phyloP scores from a whole-genome alignment of 2,329 filamentous ascomycete species.

The Diaporthe destruens region DNA sequence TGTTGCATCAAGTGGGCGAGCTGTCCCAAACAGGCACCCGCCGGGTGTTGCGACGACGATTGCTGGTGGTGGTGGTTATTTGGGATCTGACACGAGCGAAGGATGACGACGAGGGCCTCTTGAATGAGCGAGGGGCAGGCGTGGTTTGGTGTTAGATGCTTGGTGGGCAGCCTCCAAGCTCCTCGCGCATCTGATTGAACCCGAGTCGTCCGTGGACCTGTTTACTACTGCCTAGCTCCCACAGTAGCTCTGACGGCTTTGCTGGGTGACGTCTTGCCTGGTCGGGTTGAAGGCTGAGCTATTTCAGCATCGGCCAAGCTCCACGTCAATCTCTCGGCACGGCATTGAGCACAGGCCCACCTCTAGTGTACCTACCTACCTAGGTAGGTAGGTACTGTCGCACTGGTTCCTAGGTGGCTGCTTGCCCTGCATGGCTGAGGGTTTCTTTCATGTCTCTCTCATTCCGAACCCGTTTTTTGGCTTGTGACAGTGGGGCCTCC shows the following conservation, averaged over 20 bases:
- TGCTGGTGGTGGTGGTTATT: too few relatives aligned
- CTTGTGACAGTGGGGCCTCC: slow-evolving; percentile 30
- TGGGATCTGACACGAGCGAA: not conserved
- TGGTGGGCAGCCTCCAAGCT: not conserved
- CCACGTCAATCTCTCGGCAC: slow-evolving; percentile 29
- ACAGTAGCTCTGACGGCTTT: not conserved
- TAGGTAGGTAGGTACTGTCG: too few relatives aligned
- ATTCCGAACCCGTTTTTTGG: slow-evolving; percentile 7
- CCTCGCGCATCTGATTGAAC: not conserved
- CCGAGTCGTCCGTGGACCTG: not conserved
- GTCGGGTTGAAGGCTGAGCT: not conserved
- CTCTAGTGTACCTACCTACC: not conserved
- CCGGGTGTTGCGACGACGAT: slow-evolving; percentile 16
- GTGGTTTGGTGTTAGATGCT: not conserved
- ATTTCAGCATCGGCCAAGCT: slow-evolving; percentile 17
- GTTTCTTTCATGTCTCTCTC: slow-evolving; percentile 19
- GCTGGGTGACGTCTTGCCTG: slow-evolving; percentile 2
- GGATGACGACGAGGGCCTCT: not conserved
- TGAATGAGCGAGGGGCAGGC: not conserved
- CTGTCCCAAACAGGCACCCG: slow-evolving; percentile 18
- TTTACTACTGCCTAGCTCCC: too few relatives aligned
- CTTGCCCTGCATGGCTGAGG: slow-evolving; percentile 4
- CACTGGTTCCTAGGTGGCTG: not conserved
- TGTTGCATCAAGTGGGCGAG: slow-evolving; percentile 23
- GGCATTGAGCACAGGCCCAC: slow-evolving; percentile 20